Percentiles rank a stretch among this genome's conserved stretches.
These are phyloP conservation scores for Chrysanthemum seticuspe DNA, from an alignment of 129 eudicot species.

Conservation along the genomic window DNA sequence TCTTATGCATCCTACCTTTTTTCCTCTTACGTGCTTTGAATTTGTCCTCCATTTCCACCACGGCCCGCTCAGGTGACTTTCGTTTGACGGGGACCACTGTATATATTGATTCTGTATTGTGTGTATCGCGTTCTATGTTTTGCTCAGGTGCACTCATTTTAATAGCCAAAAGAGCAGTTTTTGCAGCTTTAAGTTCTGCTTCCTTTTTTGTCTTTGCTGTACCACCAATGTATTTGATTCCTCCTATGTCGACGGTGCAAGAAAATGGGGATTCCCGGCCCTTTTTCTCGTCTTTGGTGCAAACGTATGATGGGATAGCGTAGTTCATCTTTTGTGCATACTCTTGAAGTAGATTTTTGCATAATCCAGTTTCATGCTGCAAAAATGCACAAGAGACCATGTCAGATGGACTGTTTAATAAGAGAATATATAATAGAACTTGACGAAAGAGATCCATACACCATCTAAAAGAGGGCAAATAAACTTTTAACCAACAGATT, in stretches of 20 bases:
- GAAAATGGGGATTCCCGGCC: slow-evolving; percentile 44
- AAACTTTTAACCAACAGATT: too few species aligned
- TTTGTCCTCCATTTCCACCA: slow-evolving; percentile 21
- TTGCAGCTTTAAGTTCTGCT: slow-evolving; percentile 94
- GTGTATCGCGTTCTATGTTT: slow-evolving; percentile 11
- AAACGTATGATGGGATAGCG: slow-evolving; percentile 72
- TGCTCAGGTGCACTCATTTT: slow-evolving; percentile 37
- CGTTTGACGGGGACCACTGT: slow-evolving; percentile 77
- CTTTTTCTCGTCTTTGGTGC: slow-evolving; percentile 47
- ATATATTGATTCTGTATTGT: slow-evolving; percentile 35
- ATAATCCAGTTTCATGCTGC: slow-evolving; percentile 89
- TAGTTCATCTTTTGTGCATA: slow-evolving; percentile 96
- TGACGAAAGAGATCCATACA: neutral
- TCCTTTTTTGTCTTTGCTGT: slow-evolving; percentile 80
- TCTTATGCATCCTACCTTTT: slow-evolving; percentile 19
- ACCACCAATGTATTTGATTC: slow-evolving; percentile 80
- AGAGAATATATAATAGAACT: neutral
- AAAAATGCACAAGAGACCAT: slow-evolving; percentile 20
- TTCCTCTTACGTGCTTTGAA: slow-evolving; percentile 26
- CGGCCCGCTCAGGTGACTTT: slow-evolving; percentile 41
- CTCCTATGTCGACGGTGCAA: slow-evolving; percentile 84
- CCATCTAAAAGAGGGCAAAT: neutral
- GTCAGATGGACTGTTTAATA: slow-evolving; percentile 11
- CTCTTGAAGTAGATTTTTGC: slow-evolving; percentile 92
- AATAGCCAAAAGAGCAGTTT: slow-evolving; percentile 80